Base-by-base conservation (phyloP, 768 basidiomycete genomes). In the Pisolithus tinctorius region DNA sequence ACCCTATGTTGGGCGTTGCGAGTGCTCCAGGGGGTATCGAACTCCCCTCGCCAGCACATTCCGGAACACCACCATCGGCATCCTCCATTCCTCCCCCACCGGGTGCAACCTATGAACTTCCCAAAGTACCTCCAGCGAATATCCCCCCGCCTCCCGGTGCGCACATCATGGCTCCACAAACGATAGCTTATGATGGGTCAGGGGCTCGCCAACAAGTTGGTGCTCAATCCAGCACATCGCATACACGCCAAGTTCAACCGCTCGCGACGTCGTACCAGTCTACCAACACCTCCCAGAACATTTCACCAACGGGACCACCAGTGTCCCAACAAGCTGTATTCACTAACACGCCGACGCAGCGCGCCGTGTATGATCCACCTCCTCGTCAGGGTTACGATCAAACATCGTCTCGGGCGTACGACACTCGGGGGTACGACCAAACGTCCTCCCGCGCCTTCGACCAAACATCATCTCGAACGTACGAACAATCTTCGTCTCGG, bases 21-120 rank as follows among this genome's bases (percentile, higher is more conserved):
- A 67, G 65, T 37, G 66, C 65, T 5, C 66, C 65, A 0, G 66
- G 66, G 10, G 66, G 66, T n/a, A 58, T 67, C 16, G 65, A 69
- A 30, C 65, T 67, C 31, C 55, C 66, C 2, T 48, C 36, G 1
- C 51, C 55, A 2, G 25, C 44, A 49, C 11, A 39, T 54, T 29
- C 50, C 8, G 16, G 25, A 48, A 34, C 34, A 5, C 4, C 59
- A 50, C 45, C 60, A 6, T 56, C 60, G 40, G 4, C 42, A 10
- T 37, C 29, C n/a, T 52, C 54, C 14, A 49, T 43, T 7, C 38
- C 50, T 14, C 49, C 54, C 23, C 57, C 56, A 29, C 53, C 54
- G 3, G 52, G 52, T 7, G 53, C 52, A 6, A 45, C 47, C 27
- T 57, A 51, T 23, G 56, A 57, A 27, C 41, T 29, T 17, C 36